Evolutionary conservation across 2,329 filamentous ascomycete genomes (phyloP).

Genomic region (Aspergillus fumigatiaffinis): DNA sequence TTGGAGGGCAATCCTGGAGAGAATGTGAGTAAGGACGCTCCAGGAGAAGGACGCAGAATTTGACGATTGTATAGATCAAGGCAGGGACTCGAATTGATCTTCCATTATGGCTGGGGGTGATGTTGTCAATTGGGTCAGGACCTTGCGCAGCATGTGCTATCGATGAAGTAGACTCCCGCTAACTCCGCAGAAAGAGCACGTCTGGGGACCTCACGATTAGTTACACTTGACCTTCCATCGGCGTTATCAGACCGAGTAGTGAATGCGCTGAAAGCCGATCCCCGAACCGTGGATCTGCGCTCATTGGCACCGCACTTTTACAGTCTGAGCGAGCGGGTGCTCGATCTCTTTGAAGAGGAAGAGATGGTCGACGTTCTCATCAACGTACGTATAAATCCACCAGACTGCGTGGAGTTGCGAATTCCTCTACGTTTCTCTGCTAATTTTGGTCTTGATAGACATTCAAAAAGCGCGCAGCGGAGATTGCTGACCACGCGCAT

Average conservation of each 20-base stretch:
- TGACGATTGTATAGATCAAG: conserved; percentile 58
- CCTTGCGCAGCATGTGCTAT: neutral
- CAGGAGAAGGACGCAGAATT: neutral
- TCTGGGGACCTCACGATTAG: conserved; percentile 53
- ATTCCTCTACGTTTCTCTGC: neutral
- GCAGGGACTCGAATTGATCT: conserved; percentile 74
- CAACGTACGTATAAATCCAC: conserved; percentile 32
- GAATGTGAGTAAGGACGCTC: conserved; percentile 39
- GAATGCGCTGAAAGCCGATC: conserved; percentile 86
- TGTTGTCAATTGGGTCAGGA: conserved; percentile 59
- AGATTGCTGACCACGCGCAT: conserved; percentile 83
- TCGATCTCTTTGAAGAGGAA: conserved; percentile 90
- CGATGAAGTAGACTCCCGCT: neutral
- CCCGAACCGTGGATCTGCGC: conserved; percentile 77
- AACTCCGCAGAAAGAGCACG: conserved; percentile 31
- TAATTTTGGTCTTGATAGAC: conserved; percentile 46
- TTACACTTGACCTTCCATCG: conserved; percentile 76
- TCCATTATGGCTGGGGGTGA: conserved; percentile 91
- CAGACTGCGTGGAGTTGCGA: too few species aligned
- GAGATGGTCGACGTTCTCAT: conserved; percentile 69
- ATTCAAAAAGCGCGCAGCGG: conserved; percentile 74
- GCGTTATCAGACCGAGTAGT: conserved; percentile 75
- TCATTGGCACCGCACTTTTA: conserved; percentile 86
- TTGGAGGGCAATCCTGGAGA: conserved; percentile 75
- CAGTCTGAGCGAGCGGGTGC: conserved; percentile 74